phyloP scores from a whole-genome alignment of 305 asterid species.

The Solanum hybrid region DNA sequence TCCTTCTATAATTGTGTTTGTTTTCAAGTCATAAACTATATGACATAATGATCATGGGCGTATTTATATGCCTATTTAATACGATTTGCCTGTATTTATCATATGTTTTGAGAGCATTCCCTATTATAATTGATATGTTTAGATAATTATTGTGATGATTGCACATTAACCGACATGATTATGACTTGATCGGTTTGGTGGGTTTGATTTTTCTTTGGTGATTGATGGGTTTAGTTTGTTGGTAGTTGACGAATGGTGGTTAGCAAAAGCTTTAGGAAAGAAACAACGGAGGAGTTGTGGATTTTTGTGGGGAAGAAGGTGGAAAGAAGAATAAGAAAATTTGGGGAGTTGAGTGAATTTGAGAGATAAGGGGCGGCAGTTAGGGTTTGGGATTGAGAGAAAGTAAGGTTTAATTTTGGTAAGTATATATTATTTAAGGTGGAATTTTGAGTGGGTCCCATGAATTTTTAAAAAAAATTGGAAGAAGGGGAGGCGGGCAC shows the following conservation, averaged over 20 bases:
- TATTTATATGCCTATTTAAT: neutral
- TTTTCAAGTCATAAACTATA: neutral
- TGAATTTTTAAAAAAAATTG: too few relatives aligned
- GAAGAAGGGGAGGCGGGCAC: too few relatives aligned
- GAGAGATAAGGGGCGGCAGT: too few relatives aligned
- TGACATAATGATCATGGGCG: neutral
- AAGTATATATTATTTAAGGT: too few relatives aligned
- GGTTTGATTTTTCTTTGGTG: neutral
- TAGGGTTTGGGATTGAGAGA: too few relatives aligned
- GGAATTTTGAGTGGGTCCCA: too few relatives aligned
- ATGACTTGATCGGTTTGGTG: too few relatives aligned
- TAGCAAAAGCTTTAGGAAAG: neutral
- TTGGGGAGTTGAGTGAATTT: too few relatives aligned
- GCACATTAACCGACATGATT: too few relatives aligned
- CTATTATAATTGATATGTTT: neutral
- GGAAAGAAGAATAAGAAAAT: neutral
- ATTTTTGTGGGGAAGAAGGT: neutral
- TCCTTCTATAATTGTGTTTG: neutral
- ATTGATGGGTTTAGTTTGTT: neutral
- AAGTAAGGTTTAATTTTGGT: too few relatives aligned
- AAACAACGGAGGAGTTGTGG: neutral
- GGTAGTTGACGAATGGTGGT: neutral
- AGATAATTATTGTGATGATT: too few relatives aligned
- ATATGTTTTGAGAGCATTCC: neutral
- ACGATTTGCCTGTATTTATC: neutral